Conservation (phyloP, 371 early-diverging fungal species). For the Mortierella sp. region DNA sequence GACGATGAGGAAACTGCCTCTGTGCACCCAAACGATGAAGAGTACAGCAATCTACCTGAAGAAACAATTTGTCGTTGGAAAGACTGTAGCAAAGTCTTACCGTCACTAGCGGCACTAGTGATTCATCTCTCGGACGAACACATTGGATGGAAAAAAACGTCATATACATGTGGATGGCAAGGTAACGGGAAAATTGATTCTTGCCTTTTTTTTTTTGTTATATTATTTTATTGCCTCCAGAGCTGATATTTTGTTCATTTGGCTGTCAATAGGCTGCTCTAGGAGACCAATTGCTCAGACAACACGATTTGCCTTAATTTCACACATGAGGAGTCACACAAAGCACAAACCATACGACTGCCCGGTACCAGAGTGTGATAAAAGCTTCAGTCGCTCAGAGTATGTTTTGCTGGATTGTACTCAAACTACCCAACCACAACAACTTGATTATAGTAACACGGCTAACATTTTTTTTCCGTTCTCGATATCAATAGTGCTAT, state of each 20-base stretch:
- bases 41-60: conserved; percentile 47
- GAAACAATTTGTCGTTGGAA: conserved; percentile 66
- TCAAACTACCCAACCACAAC: background rate
- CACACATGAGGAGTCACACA: conserved; percentile 78
- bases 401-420: background rate
- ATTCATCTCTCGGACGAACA: conserved; percentile 74
- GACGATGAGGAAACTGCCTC: conserved; percentile 30
- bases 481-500: conserved; percentile 36
- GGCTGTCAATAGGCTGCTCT: conserved; percentile 58
- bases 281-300: conserved; percentile 72
- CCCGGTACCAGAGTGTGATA: conserved; percentile 56
- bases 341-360: conserved; percentile 79
- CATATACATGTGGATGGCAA: conserved; percentile 75
- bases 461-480: background rate
- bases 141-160: conserved; percentile 74
- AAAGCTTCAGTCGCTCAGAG: conserved; percentile 58
- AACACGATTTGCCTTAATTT: conserved; percentile 74
- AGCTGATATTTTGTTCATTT: background rate
- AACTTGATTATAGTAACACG: too few species aligned
- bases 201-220: background rate
- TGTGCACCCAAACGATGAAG: conserved; percentile 26
- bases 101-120: conserved; percentile 61
- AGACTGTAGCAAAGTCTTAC: conserved; percentile 59
- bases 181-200: conserved; percentile 8
- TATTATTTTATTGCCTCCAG: background rate